Percentiles rank a stretch among this genome's conserved stretches.
Evolutionary conservation across 768 basidiomycete genomes (phyloP).

Genomic region (Leccinum longicurvipes): DNA sequence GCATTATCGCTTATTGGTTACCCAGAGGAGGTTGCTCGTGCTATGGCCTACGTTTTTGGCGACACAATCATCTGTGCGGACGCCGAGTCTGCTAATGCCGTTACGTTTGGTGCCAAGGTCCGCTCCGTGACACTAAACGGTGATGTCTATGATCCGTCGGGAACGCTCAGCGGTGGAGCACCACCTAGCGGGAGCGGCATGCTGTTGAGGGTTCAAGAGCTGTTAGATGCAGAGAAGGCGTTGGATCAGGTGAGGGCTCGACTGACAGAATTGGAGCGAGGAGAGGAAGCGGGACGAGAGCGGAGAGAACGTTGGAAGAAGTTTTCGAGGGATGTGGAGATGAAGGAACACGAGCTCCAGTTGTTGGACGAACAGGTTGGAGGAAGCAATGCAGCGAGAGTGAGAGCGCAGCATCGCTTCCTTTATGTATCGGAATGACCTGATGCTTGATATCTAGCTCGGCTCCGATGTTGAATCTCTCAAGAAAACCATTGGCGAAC

Average conservation of each 20-base stretch:
- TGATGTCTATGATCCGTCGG: conserved; percentile 95
- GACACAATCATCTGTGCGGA: conserved; percentile 91
- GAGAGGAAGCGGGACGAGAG: conserved; percentile 50
- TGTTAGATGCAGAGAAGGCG: conserved; percentile 63
- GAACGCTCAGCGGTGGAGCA: conserved; percentile 89
- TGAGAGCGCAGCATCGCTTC: conserved; percentile 36
- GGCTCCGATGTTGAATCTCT: conserved; percentile 74
- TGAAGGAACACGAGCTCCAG: conserved; percentile 83
- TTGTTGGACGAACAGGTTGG: conserved; percentile 81
- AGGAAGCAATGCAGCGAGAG: conserved; percentile 86
- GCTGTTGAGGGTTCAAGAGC: conserved; percentile 79
- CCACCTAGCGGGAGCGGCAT: conserved; percentile 73
- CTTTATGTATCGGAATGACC: background rate
- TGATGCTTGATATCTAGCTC: conserved; percentile 47
- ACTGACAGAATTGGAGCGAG: conserved; percentile 51
- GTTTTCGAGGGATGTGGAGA: conserved; percentile 68
- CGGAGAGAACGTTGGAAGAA: conserved; percentile 60
- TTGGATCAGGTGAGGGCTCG: conserved; percentile 47
- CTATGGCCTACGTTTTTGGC: conserved; percentile 92
- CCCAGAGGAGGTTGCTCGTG: conserved; percentile 73
- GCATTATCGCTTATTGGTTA: conserved; percentile 91
- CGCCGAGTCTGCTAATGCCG: conserved; percentile 77
- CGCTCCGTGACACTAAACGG: conserved; percentile 92
- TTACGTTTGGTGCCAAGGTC: conserved; percentile 73
- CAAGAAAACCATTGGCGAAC: conserved; percentile 58